Conservation (phyloP, 176 grass and related monocot genomes). For the Zea luxurians region DNA sequence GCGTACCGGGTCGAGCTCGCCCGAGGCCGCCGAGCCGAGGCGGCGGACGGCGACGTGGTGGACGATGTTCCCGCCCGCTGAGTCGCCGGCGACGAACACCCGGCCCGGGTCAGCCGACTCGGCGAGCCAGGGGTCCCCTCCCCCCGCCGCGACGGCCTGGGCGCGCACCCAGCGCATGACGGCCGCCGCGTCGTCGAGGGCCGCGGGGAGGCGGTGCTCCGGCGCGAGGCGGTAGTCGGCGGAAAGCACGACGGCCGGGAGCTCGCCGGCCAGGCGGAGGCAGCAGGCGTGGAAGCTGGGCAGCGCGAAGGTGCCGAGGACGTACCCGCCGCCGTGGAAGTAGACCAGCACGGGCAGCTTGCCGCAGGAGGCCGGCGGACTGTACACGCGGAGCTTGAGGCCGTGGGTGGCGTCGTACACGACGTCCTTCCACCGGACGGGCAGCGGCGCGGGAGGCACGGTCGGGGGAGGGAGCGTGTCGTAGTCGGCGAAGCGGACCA, state of each 20-base stretch:
- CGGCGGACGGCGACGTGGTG: conserved; percentile 19
- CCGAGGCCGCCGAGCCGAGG: not conserved
- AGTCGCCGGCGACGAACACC: conserved; percentile 39
- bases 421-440: conserved; percentile 34
- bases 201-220: conserved; percentile 60
- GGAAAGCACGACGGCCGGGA: conserved; percentile 55
- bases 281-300: conserved; percentile 37
- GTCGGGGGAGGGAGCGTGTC: not conserved
- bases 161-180: conserved; percentile 29
- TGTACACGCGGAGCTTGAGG: conserved; percentile 45
- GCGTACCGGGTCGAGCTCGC: conserved; percentile 28
- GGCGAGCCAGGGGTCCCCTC: conserved; percentile 34
- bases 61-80: conserved; percentile 27
- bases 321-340: conserved; percentile 49
- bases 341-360: conserved; percentile 39
- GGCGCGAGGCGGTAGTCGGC: conserved; percentile 68
- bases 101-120: conserved; percentile 33
- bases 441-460: not conserved
- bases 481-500: not conserved
- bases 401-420: conserved; percentile 17
- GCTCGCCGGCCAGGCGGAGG: conserved; percentile 39
- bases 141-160: not conserved
- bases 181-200: conserved; percentile 6
- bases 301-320: conserved; percentile 24
- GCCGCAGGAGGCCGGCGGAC: not conserved